A percentile compares a stretch with the other conserved stretches of the same genome.
Conservation (phyloP, 1,284 basidiomycete species). For the Cryptococcus jaspeensis region DNA sequence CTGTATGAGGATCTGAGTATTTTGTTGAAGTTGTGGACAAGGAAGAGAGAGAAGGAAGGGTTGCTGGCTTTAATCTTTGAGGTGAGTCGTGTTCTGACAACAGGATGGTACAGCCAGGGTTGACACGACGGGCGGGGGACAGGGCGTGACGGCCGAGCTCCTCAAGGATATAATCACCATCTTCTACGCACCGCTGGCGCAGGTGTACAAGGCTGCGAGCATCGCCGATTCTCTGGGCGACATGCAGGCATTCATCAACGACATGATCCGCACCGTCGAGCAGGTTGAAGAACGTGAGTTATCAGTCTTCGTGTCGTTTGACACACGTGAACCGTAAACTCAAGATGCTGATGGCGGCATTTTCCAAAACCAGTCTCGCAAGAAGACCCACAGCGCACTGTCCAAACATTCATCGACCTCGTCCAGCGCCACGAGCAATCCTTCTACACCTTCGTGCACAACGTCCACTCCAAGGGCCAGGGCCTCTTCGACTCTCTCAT, state of each 20-base stretch:
- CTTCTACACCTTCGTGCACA: conserved; percentile 97
- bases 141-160: conserved; percentile 92
- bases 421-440: conserved; percentile 91
- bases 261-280: conserved; percentile 93
- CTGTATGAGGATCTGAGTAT: conserved; percentile 84
- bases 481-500: conserved; percentile 91
- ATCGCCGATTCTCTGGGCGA: conserved; percentile 92
- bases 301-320: conserved; percentile 1
- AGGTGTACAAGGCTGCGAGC: conserved; percentile 96
- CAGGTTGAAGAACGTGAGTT: conserved; percentile 79
- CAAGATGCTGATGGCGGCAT: neutral
- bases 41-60: conserved; percentile 86
- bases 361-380: conserved; percentile 78
- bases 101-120: neutral
- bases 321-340: conserved; percentile 2
- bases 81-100: conserved; percentile 54
- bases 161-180: conserved; percentile 99
- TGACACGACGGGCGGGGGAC: neutral
- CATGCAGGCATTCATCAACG: conserved; percentile 91
- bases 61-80: conserved; percentile 93
- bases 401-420: conserved; percentile 91
- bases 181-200: conserved; percentile 96
- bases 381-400: conserved; percentile 79
- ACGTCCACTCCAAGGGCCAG: conserved; percentile 96
- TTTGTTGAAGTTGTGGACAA: conserved; percentile 71